Conservation (phyloP, 495 filamentous ascomycete species). For the Penicillium egyptiacum region DNA sequence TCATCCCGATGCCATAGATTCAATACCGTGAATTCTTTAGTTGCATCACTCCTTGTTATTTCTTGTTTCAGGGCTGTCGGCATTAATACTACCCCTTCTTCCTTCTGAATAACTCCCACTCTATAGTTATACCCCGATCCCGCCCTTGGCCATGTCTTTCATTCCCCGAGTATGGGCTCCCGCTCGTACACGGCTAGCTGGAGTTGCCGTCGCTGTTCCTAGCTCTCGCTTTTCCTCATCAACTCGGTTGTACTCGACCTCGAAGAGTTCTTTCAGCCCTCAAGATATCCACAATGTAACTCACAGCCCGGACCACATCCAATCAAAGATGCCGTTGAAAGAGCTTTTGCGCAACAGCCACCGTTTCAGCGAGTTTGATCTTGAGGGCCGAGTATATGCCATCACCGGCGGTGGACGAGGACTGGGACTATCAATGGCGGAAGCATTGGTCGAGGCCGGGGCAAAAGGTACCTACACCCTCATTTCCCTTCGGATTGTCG, state of each 20-base stretch:
- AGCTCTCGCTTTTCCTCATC: constrained; percentile 13
- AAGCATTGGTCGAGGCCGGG: constrained; percentile 69
- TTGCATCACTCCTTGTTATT: not conserved
- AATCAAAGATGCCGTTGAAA: constrained; percentile 32
- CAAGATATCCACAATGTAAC: constrained; percentile 21
- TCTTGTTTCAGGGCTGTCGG: not conserved
- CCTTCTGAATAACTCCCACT: not conserved
- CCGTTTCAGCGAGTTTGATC: constrained; percentile 53
- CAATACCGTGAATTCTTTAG: constrained; percentile 7
- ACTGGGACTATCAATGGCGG: constrained; percentile 64
- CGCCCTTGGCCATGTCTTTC: constrained; percentile 17
- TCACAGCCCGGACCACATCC: constrained; percentile 36
- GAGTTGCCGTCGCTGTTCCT: constrained; percentile 11
- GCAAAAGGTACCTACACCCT: constrained; percentile 51
- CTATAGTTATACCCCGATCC: not conserved
- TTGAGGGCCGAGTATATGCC: constrained; percentile 57
- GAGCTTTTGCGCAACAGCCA: constrained; percentile 23
- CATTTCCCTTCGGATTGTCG: not conserved
- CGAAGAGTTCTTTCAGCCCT: constrained; percentile 19
- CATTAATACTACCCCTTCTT: not conserved
- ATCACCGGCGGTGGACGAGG: constrained; percentile 65
- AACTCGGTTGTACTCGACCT: constrained; percentile 19
- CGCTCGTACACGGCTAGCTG: constrained; percentile 17
- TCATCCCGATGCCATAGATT: constrained; percentile 1
- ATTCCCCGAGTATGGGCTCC: constrained; percentile 15